phyloP scores from a whole-genome alignment of 2,329 filamentous ascomycete species.

The Dothistroma pini region DNA sequence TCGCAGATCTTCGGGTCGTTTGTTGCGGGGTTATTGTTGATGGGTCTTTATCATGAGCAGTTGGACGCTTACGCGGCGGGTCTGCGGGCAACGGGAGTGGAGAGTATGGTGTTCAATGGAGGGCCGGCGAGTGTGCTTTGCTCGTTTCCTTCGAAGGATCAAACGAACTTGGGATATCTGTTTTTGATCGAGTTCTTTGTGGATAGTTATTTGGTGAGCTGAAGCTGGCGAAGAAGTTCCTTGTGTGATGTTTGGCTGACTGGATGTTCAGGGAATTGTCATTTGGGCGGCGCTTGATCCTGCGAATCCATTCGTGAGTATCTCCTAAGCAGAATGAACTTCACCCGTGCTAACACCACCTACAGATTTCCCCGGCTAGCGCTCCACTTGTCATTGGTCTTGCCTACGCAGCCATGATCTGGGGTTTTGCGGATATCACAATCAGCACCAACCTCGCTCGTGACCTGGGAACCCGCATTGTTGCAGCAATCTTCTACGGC shows the following conservation, averaged over 20 bases:
- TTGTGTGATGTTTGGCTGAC: background rate
- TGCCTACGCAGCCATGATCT: conserved; percentile 50
- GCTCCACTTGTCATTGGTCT: conserved; percentile 56
- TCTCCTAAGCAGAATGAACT: background rate
- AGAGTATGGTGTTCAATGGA: conserved; percentile 44
- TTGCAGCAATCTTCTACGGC: conserved; percentile 57
- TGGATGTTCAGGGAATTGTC: conserved; percentile 42
- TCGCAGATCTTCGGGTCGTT: conserved; percentile 55
- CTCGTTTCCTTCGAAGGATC: conserved; percentile 49
- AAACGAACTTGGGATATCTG: conserved; percentile 54
- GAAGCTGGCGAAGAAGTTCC: background rate
- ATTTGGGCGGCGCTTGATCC: conserved; percentile 58
- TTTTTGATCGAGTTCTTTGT: conserved; percentile 60
- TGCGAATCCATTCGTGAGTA: conserved; percentile 51
- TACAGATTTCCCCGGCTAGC: conserved; percentile 40
- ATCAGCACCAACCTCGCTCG: conserved; percentile 57
- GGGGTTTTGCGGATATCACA: conserved; percentile 55
- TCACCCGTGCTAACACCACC: background rate
- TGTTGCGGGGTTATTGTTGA: conserved; percentile 52
- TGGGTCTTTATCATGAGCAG: conserved; percentile 56
- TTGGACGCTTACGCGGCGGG: conserved; percentile 42
- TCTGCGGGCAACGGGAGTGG: conserved; percentile 36
- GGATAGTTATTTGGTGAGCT: conserved; percentile 51
- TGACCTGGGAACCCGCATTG: conserved; percentile 57
- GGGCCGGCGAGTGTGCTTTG: conserved; percentile 55